Percentiles rank a stretch among this genome's conserved stretches.
These are phyloP conservation scores for Monsonia emarginata DNA, from an alignment of 441 rosid species.

Conservation along the genomic window DNA sequence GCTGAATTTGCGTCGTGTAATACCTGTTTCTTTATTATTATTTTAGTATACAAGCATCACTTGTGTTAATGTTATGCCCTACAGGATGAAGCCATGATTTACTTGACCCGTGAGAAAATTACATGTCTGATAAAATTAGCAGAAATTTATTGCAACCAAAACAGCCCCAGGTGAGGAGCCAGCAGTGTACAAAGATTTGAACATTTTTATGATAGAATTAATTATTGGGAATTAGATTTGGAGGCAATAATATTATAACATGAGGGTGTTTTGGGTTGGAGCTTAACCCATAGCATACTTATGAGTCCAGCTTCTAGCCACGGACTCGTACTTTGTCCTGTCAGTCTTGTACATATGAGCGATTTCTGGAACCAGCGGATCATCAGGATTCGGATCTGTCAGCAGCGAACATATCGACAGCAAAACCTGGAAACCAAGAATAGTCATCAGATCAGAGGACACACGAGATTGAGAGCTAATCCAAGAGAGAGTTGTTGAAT, in stretches of 20 bases:
- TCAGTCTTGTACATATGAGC: slow-evolving; percentile 33
- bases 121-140: neutral
- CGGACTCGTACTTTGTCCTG: slow-evolving; percentile 24
- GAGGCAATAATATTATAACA: too few species aligned
- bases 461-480: too few species aligned
- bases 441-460: neutral
- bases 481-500: neutral
- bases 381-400: slow-evolving; percentile 33
- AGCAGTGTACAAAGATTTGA: neutral
- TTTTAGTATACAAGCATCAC: too few species aligned
- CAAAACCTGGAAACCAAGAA: slow-evolving; percentile 26
- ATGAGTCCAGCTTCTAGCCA: slow-evolving; percentile 33
- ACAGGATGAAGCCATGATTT: too few species aligned
- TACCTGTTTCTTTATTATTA: too few species aligned
- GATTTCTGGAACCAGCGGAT: slow-evolving; percentile 33
- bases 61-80: too few species aligned
- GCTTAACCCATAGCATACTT: slow-evolving; percentile 35
- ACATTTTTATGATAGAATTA: too few species aligned
- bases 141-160: neutral
- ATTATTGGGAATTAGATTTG: too few species aligned
- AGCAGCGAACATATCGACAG: slow-evolving; percentile 21
- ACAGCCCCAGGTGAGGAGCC: neutral
- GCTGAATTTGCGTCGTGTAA: too few species aligned
- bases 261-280: neutral
- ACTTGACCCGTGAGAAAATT: too few species aligned